Percentiles rank a stretch among this genome's conserved stretches.
These are phyloP conservation scores for Tylopilus cervinicoccineus DNA, from an alignment of 768 basidiomycete genomes.

Conservation along the genomic window DNA sequence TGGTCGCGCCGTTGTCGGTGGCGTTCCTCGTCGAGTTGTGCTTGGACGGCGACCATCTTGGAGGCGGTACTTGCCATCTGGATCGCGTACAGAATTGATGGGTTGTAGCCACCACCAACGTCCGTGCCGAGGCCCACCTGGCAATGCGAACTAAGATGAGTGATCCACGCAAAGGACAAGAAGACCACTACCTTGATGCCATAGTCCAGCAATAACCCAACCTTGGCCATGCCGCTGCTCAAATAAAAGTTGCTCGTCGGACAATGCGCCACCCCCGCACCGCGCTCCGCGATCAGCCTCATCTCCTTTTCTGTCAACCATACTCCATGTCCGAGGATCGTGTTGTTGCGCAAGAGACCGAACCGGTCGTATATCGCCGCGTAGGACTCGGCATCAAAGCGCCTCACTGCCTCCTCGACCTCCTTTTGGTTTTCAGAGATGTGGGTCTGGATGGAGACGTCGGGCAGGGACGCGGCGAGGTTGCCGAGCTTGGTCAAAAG, in stretches of 20 bases:
- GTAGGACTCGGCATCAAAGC: slow-evolving; percentile 71
- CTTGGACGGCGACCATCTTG: slow-evolving; percentile 61
- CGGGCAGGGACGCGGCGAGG: slow-evolving; percentile 51
- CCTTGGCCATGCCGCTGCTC: slow-evolving; percentile 73
- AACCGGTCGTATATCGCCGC: slow-evolving; percentile 75
- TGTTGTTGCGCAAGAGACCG: slow-evolving; percentile 69
- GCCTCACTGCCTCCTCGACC: slow-evolving; percentile 52
- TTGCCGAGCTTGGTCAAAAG: slow-evolving; percentile 58
- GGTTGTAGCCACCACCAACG: slow-evolving; percentile 78
- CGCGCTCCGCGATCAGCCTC: slow-evolving; percentile 53
- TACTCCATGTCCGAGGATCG: slow-evolving; percentile 83
- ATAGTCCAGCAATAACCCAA: slow-evolving; percentile 71
- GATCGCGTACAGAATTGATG: slow-evolving; percentile 73
- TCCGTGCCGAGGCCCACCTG: slow-evolving; percentile 92
- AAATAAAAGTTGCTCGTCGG: slow-evolving; percentile 92
- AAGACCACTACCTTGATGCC: slow-evolving; percentile 68
- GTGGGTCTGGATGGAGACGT: slow-evolving; percentile 84
- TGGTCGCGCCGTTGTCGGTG: not conserved
- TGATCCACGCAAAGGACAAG: not conserved
- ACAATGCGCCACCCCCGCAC: slow-evolving; percentile 85
- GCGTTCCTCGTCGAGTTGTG: slow-evolving; percentile 16
- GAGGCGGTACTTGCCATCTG: slow-evolving; percentile 75
- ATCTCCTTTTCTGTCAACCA: slow-evolving; percentile 72
- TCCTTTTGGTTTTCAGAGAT: slow-evolving; percentile 79
- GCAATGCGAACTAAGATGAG: not conserved